Percentiles rank a stretch among this genome's conserved stretches.
phyloP scores from a whole-genome alignment of 768 basidiomycete species.

The Asterophora lycoperdoides region DNA sequence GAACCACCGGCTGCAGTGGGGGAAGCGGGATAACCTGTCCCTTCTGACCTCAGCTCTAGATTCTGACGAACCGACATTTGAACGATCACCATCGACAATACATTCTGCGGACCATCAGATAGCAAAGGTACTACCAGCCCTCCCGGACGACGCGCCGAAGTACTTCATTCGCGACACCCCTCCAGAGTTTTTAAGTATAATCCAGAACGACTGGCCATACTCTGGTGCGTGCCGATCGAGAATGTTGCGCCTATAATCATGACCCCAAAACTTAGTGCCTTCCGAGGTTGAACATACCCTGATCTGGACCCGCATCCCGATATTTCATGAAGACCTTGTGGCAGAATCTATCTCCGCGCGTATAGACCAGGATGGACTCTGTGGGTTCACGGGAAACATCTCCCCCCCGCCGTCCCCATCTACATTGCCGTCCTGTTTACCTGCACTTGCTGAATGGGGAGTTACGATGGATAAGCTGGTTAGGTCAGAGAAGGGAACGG shows the following conservation, averaged over 20 bases:
- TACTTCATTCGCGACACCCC: conserved; percentile 69
- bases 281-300: conserved; percentile 68
- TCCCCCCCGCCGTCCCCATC: conserved; percentile 59
- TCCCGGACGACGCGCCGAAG: conserved; percentile 36
- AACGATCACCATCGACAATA: not conserved
- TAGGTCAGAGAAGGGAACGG: conserved; percentile 44
- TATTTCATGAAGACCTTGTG: conserved; percentile 59
- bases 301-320: conserved; percentile 73
- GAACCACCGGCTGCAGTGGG: conserved; percentile 72
- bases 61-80: conserved; percentile 12
- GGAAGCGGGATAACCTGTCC: conserved; percentile 59
- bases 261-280: conserved; percentile 43
- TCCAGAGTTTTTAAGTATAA: conserved; percentile 57
- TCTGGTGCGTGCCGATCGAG: conserved; percentile 44
- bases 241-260: conserved; percentile 29
- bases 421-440: conserved; percentile 50
- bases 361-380: conserved; percentile 71
- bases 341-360: conserved; percentile 48
- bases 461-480: conserved; percentile 59
- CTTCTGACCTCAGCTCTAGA: conserved; percentile 55
- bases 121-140: conserved; percentile 21
- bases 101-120: not conserved
- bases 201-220: conserved; percentile 87
- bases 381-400: conserved; percentile 70
- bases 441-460: conserved; percentile 67